Base-by-base conservation (phyloP, 148 eudicot genomes). In the Rhododendron williamsianum region DNA sequence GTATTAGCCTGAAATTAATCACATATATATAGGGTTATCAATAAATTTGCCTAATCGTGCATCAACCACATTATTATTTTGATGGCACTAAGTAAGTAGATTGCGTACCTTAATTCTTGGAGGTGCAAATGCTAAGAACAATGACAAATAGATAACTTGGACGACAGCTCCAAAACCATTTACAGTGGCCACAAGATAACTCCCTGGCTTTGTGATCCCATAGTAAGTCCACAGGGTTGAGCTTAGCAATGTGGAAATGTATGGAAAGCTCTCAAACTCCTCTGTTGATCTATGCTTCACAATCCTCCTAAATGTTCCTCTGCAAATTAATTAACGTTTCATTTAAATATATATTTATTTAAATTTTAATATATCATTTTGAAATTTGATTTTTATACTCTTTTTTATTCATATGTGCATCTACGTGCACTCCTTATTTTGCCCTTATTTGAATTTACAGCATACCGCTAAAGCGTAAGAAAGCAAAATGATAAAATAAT, bases 211-310 rank as follows among this genome's bases (percentile, higher is more conserved):
- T 0, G 84, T 84, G 2, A 93, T 21, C 0, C 95, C 95, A 52
- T 93, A 93, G 51, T 93, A 93, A 76, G 92, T 90, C 94, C 94
- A 91, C 13, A 92, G 52, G 4, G 85, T 87, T 15, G 94, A 83
- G 82, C 84, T 92, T 72, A 93, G 81, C 2, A 93, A 86, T 63
- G 92, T 86, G 81, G 89, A 87, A 25, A 91, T 86, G 84, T 93
- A 93, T 8, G 95, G 94, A 18, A 93, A 16, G 86, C 94, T 92
- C 79, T 91, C 90, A 52, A 91, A 93, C 9, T 88, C 89, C 49
- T 89, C 94, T 0, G 94, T 93, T 0, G 92, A 91, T 85, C 78
- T 30, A 6, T 87, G 84, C 83, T 87, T 89, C 27, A 91, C 73
- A 33, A 93, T 90, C 48, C 93, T 87, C 81, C 85, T 80, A 82